Evolutionary conservation across 2,329 filamentous ascomycete genomes (phyloP), one percentile per base, ranked within the genome.

Genomic region (Fusarium concolor): DNA sequence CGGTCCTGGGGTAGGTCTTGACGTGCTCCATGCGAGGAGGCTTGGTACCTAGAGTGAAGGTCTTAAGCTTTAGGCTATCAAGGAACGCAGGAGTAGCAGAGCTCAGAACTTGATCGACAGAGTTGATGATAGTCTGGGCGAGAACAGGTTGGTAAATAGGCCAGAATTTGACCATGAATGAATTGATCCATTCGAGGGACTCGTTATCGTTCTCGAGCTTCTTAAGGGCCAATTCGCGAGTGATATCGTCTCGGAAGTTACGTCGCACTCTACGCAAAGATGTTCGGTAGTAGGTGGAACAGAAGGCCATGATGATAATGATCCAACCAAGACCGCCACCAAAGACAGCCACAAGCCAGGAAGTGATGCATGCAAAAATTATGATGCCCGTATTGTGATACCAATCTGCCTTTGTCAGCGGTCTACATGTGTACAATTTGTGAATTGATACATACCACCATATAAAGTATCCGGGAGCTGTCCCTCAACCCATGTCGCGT

Each of bases 161-260:
- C 96, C 96, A 99, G 82, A 99, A 99, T 79, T 99, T 99, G 81
- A 96, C 89, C 73, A 99, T 79, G 82, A 99, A 99, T 73, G 93
- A 97, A 84, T 99, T 99, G 79, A 99, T 98, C 96, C 96, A 99
- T 79, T 99, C 96, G 47, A 99, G 84, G 57, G 92, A 96, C 80
- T 99, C 96, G 26, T 89, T 89, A 72, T 99, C 96, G 10, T 90
- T 96, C 73, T 98, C 96, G 54, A 99, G 84, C 74, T 87, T 92
- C 79, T 90, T 91, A 79, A 97, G 92, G 14, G 91, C 90, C 85
- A 97, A 86, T 79, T 97, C 94, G 54, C 96, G 90, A 62, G 90
- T 91, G 71, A 99, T 87, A 76, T 99, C 96, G 80, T 99, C 96
- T 62, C 95, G 90, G 79, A 97, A 97, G 79, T 99, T 99, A 71